Conservation (phyloP, 495 filamentous ascomycete genomes). For the Extremus antarcticus region DNA sequence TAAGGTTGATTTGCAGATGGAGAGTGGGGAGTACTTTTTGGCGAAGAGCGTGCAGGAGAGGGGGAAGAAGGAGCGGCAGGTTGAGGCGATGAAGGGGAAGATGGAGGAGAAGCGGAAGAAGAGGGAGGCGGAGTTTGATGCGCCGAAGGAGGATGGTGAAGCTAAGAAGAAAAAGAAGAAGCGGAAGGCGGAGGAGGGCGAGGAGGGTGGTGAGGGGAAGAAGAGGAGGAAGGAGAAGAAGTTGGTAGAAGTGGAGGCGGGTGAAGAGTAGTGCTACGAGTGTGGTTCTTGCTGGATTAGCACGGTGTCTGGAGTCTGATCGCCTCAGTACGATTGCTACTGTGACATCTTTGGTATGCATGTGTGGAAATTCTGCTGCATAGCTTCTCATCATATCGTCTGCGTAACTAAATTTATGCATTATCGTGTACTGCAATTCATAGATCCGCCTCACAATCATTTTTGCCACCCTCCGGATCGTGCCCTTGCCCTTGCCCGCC, state of each 20-base stretch:
- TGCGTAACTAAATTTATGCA: too few species aligned
- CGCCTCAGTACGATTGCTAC: too few species aligned
- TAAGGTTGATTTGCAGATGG: conserved; percentile 96
- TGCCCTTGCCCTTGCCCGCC: too few species aligned
- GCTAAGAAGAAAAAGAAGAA: conserved; percentile 42
- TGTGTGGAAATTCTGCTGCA: too few species aligned
- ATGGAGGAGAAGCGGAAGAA: conserved; percentile 80
- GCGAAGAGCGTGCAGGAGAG: conserved; percentile 84
- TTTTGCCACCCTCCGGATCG: too few species aligned
- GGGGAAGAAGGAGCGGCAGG: conserved; percentile 61
- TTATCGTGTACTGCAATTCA: too few species aligned
- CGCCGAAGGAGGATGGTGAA: conserved; percentile 60
- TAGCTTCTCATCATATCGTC: too few species aligned
- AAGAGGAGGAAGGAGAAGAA: conserved; percentile 27
- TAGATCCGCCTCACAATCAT: too few species aligned
- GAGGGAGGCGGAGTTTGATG: conserved; percentile 71
- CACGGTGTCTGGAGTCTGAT: not conserved
- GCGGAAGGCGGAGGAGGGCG: conserved; percentile 42
- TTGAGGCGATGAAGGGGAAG: conserved; percentile 73
- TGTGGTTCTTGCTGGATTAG: not conserved
- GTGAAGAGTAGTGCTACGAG: not conserved
- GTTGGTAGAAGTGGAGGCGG: not conserved
- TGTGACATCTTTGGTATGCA: too few species aligned
- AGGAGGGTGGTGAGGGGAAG: conserved; percentile 45
- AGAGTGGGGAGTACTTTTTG: conserved; percentile 94